A percentile compares a stretch with the other conserved stretches of the same genome.
phyloP scores from a whole-genome alignment of 2,329 filamentous ascomycete genomes.

The Fonsecaea pugnacius region DNA sequence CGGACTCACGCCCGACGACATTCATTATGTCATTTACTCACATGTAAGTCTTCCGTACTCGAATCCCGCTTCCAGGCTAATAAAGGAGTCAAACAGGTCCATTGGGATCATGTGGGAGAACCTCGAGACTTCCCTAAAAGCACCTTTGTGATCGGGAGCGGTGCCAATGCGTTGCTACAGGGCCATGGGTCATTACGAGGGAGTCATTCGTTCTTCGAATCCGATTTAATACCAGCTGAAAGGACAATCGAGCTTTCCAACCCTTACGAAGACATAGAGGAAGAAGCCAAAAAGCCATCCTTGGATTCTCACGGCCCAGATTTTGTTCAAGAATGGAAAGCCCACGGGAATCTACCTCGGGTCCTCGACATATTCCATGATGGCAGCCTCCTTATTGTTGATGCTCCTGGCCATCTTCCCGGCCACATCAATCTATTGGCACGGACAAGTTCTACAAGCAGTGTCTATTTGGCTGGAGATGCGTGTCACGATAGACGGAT shows the following conservation, averaged over 20 bases:
- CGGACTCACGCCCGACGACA: constrained; percentile 44
- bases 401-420: constrained; percentile 42
- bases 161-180: constrained; percentile 29
- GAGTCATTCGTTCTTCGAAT: constrained; percentile 39
- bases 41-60: constrained; percentile 41
- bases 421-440: constrained; percentile 43
- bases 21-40: constrained; percentile 49
- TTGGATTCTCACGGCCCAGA: constrained; percentile 15
- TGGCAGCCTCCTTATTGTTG: constrained; percentile 40
- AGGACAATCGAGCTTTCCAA: constrained; percentile 37
- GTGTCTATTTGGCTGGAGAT: constrained; percentile 42
- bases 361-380: constrained; percentile 41
- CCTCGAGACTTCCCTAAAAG: constrained; percentile 45
- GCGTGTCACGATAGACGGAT: constrained; percentile 43
- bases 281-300: constrained; percentile 13
- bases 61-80: background rate
- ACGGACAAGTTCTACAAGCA: constrained; percentile 26
- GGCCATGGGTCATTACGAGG: constrained; percentile 30
- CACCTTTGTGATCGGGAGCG: constrained; percentile 46
- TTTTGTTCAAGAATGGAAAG: constrained; percentile 36
- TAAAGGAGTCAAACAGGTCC: constrained; percentile 38
- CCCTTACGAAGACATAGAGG: constrained; percentile 26
- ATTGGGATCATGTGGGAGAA: constrained; percentile 44
- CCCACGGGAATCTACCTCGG: constrained; percentile 28
- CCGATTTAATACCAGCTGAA: constrained; percentile 31